Conservation (phyloP, 805 yeast genomes). For the Blastobotrys robertii region DNA sequence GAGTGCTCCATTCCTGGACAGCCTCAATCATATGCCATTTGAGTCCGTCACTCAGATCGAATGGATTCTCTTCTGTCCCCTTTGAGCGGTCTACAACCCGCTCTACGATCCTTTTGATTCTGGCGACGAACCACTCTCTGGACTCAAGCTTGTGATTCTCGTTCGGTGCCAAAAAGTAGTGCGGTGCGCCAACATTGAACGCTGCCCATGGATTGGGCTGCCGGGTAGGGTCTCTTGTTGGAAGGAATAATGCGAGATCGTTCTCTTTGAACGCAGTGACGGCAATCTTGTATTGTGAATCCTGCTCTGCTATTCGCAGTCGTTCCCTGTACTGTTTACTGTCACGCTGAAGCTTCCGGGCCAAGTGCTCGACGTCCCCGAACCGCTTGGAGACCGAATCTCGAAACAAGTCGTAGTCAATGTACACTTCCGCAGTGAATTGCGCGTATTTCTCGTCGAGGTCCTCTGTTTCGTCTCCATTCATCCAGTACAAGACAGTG, state of each 20-base stretch:
- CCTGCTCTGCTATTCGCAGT: slow-evolving; percentile 21
- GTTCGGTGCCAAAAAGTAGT: slow-evolving; percentile 57
- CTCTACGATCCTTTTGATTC: slow-evolving; percentile 50
- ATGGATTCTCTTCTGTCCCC: slow-evolving; percentile 49
- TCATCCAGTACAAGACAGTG: slow-evolving; percentile 39
- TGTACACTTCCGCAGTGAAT: slow-evolving; percentile 24
- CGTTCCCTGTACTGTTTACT: slow-evolving; percentile 36
- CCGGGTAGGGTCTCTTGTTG: slow-evolving; percentile 47
- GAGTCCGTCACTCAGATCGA: slow-evolving; percentile 49
- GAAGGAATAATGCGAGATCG: slow-evolving; percentile 78
- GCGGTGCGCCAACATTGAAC: slow-evolving; percentile 81
- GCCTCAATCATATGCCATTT: slow-evolving; percentile 60
- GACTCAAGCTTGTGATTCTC: slow-evolving; percentile 27
- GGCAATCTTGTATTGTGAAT: slow-evolving; percentile 45
- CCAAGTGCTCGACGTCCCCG: slow-evolving; percentile 80
- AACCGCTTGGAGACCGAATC: slow-evolving; percentile 60
- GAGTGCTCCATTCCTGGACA: slow-evolving; percentile 1
- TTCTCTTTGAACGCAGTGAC: slow-evolving; percentile 57
- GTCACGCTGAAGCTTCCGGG: slow-evolving; percentile 60
- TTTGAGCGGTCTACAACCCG: slow-evolving; percentile 34
- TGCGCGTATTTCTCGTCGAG: slow-evolving; percentile 7
- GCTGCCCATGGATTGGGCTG: slow-evolving; percentile 76
- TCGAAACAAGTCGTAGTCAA: slow-evolving; percentile 31
- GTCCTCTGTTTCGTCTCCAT: slow-evolving; percentile 21
- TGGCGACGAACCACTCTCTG: slow-evolving; percentile 79